phyloP scores from a whole-genome alignment of 129 eudicot species.

The Saussurea involucrata region DNA sequence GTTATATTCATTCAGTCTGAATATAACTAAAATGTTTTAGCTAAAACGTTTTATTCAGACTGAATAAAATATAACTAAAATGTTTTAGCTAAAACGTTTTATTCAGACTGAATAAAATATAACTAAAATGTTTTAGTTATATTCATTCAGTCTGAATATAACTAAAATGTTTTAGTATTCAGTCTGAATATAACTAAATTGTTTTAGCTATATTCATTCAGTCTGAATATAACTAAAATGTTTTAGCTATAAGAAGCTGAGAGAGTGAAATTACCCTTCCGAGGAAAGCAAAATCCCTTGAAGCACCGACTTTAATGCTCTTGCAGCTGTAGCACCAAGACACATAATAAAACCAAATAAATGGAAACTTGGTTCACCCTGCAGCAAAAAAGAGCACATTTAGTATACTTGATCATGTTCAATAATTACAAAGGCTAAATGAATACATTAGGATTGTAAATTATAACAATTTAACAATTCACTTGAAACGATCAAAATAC shows the following conservation, averaged over 20 bases:
- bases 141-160: too few relatives aligned
- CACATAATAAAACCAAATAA: conserved; percentile 46
- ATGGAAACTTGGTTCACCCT: conserved; percentile 57
- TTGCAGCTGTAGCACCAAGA: conserved; percentile 44
- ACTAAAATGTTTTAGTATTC: too few relatives aligned
- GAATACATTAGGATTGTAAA: neutral
- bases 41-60: too few relatives aligned
- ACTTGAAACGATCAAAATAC: neutral
- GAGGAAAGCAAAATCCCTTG: conserved; percentile 42
- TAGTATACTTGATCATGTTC: neutral
- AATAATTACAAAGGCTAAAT: neutral
- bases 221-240: too few relatives aligned
- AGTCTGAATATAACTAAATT: too few relatives aligned
- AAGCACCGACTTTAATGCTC: conserved; percentile 42
- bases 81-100: too few relatives aligned
- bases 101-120: too few relatives aligned
- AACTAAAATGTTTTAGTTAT: too few relatives aligned
- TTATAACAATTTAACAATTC: neutral
- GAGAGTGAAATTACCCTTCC: conserved; percentile 32
- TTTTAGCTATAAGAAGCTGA: neutral
- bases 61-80: too few relatives aligned
- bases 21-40: too few relatives aligned
- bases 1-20: too few relatives aligned
- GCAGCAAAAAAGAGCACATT: conserved; percentile 3
- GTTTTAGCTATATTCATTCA: too few relatives aligned